Evolutionary conservation across 2,329 filamentous ascomycete species (phyloP).

Genomic region (Metarhizium anisopliae): DNA sequence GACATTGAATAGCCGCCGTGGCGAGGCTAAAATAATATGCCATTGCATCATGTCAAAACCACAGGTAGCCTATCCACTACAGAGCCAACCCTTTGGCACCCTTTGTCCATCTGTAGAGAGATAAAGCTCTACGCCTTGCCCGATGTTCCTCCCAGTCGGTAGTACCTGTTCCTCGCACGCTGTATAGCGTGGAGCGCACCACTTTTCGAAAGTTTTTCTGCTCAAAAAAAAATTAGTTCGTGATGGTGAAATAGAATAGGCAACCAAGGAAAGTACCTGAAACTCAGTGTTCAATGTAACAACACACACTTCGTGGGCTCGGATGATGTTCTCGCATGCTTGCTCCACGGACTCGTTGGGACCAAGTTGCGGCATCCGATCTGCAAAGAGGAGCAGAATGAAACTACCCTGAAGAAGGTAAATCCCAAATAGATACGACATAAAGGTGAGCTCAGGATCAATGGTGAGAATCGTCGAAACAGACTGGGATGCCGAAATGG

Average conservation of each 20-base stretch:
- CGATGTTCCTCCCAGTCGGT: slow-evolving; percentile 33
- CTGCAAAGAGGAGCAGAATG: slow-evolving; percentile 38
- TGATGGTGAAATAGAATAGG: neutral
- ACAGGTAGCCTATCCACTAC: slow-evolving; percentile 18
- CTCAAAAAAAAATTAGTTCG: neutral
- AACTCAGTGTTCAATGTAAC: slow-evolving; percentile 41
- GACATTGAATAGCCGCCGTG: too few species aligned
- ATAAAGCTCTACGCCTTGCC: slow-evolving; percentile 39
- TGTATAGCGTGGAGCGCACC: slow-evolving; percentile 37
- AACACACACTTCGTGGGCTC: slow-evolving; percentile 41
- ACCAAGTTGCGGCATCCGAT: slow-evolving; percentile 37
- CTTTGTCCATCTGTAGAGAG: slow-evolving; percentile 42
- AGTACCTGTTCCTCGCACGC: slow-evolving; percentile 31
- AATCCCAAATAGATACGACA: slow-evolving; percentile 44
- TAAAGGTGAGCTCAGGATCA: slow-evolving; percentile 42
- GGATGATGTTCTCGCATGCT: slow-evolving; percentile 39
- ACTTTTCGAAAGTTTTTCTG: slow-evolving; percentile 47
- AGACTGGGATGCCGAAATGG: slow-evolving; percentile 36
- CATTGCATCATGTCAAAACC: neutral
- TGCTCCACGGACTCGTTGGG: slow-evolving; percentile 35
- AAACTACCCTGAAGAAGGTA: slow-evolving; percentile 43
- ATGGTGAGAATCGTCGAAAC: slow-evolving; percentile 35
- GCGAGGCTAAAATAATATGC: too few species aligned
- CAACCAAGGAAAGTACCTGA: slow-evolving; percentile 23
- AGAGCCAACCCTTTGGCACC: slow-evolving; percentile 25